These are phyloP conservation scores for Furcasterigmium furcatum DNA, from an alignment of 2,329 filamentous ascomycete species.

Conservation along the genomic window DNA sequence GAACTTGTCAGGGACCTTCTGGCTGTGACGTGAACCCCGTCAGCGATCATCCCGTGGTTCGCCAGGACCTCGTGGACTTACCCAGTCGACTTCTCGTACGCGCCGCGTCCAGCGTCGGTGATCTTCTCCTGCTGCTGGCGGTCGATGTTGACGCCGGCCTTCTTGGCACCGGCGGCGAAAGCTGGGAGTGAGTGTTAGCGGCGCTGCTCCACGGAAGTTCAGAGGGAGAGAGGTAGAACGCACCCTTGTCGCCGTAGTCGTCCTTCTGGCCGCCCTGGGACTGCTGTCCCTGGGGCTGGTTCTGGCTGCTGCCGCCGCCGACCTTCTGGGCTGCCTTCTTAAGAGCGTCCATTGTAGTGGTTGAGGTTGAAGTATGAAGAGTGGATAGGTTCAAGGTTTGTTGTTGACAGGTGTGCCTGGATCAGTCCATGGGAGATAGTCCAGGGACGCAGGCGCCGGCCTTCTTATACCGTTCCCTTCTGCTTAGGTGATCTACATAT, in stretches of 20 bases:
- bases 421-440: no score
- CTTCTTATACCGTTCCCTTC: no score
- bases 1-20: slow-evolving; percentile 25
- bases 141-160: slow-evolving; percentile 29
- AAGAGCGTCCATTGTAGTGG: slow-evolving; percentile 33
- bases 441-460: no score
- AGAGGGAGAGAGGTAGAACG: not conserved
- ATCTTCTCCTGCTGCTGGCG: slow-evolving; percentile 33
- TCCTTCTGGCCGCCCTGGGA: slow-evolving; percentile 12
- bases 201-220: no score
- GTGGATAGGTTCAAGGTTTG: no score
- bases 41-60: not conserved
- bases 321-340: slow-evolving; percentile 25
- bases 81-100: slow-evolving; percentile 34
- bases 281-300: not conserved
- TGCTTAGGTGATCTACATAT: no score
- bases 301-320: not conserved
- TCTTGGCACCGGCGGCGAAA: slow-evolving; percentile 24
- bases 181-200: slow-evolving; percentile 13
- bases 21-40: slow-evolving; percentile 11
- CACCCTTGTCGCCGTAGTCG: slow-evolving; percentile 37
- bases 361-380: not conserved
- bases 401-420: no score
- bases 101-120: slow-evolving; percentile 27
- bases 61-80: slow-evolving; percentile 14